Conservation (phyloP, 306 rosid species). For the Mucuna pruriens region DNA sequence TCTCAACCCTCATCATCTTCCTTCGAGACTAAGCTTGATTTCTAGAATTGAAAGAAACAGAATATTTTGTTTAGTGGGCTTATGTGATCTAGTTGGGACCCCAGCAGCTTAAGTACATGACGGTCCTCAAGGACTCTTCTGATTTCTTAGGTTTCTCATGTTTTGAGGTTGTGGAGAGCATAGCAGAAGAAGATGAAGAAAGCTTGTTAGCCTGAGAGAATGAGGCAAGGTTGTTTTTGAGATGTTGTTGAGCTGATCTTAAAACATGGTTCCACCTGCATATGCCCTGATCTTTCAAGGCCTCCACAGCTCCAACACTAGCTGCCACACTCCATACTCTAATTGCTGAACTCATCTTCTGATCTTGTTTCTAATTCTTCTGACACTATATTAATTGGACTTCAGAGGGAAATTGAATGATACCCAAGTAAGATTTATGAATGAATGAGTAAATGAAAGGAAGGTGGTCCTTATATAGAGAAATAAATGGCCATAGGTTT, state of each 20-base stretch:
- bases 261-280: slow-evolving; percentile 55
- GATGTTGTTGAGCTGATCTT: slow-evolving; percentile 50
- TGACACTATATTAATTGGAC: no score
- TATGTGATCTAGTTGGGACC: slow-evolving; percentile 38
- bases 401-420: no score
- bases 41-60: background rate
- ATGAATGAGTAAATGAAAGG: no score
- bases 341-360: slow-evolving; percentile 41
- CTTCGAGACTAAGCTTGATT: background rate
- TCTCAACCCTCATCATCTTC: background rate
- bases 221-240: slow-evolving; percentile 42
- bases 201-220: slow-evolving; percentile 48
- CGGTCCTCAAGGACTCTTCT: slow-evolving; percentile 66
- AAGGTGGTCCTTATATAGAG: no score
- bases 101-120: slow-evolving; percentile 78
- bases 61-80: background rate
- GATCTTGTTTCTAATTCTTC: background rate
- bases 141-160: slow-evolving; percentile 52
- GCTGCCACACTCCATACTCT: slow-evolving; percentile 48
- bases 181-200: slow-evolving; percentile 57
- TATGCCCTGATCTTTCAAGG: slow-evolving; percentile 63
- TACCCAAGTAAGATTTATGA: no score
- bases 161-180: slow-evolving; percentile 37
- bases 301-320: slow-evolving; percentile 49
- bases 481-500: no score